Conservation (phyloP, 2,329 filamentous ascomycete genomes). For the Penicillium sp. region DNA sequence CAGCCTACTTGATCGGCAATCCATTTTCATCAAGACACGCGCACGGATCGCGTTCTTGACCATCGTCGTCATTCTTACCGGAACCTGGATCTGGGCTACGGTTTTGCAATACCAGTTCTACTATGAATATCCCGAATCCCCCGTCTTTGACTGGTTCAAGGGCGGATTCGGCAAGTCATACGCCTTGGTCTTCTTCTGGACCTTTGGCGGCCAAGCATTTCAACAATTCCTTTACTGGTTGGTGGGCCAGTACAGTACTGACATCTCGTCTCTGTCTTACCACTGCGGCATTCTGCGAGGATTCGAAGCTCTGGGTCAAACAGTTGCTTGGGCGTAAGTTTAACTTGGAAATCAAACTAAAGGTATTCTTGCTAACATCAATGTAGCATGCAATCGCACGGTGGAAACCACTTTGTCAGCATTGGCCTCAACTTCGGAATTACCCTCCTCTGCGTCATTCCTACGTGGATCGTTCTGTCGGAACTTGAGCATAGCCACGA, state of each 20-base stretch:
- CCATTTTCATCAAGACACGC: constrained; percentile 24
- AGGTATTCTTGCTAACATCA: background rate
- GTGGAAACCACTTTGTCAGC: constrained; percentile 24
- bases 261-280: constrained; percentile 24
- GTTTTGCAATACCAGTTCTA: constrained; percentile 25
- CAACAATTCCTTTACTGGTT: constrained; percentile 28
- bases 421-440: constrained; percentile 27
- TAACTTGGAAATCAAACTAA: background rate
- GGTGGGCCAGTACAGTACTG: constrained; percentile 25
- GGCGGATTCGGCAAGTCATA: constrained; percentile 23
- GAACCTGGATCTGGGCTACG: constrained; percentile 26
- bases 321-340: constrained; percentile 24
- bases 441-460: constrained; percentile 20
- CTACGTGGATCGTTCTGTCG: constrained; percentile 24
- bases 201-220: constrained; percentile 23
- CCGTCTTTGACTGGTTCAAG: constrained; percentile 25
- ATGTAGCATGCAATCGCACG: constrained; percentile 21
- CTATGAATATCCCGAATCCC: constrained; percentile 17
- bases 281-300: constrained; percentile 25
- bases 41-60: constrained; percentile 20
- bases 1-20: constrained; percentile 21
- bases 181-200: constrained; percentile 25
- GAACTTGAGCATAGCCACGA: constrained; percentile 25
- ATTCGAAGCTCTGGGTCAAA: constrained; percentile 25
- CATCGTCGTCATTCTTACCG: constrained; percentile 16